Evolutionary conservation across 495 filamentous ascomycete genomes (phyloP).

Genomic region (Podospora anserina): DNA sequence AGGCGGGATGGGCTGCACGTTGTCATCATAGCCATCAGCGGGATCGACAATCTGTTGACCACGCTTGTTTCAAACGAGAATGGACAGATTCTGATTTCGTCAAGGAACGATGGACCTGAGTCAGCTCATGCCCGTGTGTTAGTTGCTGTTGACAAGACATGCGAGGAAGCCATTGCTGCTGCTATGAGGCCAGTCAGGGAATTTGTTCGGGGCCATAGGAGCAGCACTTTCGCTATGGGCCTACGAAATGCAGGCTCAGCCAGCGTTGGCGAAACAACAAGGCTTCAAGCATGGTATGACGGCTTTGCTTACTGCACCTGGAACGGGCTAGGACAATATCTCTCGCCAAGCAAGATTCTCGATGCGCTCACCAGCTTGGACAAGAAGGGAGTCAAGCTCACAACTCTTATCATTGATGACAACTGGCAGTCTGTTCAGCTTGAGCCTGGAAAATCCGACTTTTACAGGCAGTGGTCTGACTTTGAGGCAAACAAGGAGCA

Average conservation of each 20-base stretch:
- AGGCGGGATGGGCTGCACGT: constrained; percentile 70
- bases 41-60: constrained; percentile 64
- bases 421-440: constrained; percentile 85
- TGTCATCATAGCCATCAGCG: constrained; percentile 79
- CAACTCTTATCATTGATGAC: constrained; percentile 88
- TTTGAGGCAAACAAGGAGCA: constrained; percentile 82
- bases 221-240: constrained; percentile 32
- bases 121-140: constrained; percentile 56
- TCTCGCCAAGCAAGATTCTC: constrained; percentile 77
- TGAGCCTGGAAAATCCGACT: constrained; percentile 38
- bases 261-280: constrained; percentile 54
- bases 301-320: constrained; percentile 79
- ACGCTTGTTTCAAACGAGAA: constrained; percentile 6
- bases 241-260: not conserved
- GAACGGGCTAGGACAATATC: constrained; percentile 81
- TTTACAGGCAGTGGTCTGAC: constrained; percentile 55
- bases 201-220: constrained; percentile 44
- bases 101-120: constrained; percentile 57
- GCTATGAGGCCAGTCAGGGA: constrained; percentile 83
- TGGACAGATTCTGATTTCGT: constrained; percentile 43
- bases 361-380: constrained; percentile 68
- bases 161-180: constrained; percentile 74
- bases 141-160: constrained; percentile 67
- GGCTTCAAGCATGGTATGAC: constrained; percentile 88
- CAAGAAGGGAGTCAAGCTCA: constrained; percentile 68